Base-by-base conservation (phyloP, 495 filamentous ascomycete genomes). In the Penicillium alfredii region DNA sequence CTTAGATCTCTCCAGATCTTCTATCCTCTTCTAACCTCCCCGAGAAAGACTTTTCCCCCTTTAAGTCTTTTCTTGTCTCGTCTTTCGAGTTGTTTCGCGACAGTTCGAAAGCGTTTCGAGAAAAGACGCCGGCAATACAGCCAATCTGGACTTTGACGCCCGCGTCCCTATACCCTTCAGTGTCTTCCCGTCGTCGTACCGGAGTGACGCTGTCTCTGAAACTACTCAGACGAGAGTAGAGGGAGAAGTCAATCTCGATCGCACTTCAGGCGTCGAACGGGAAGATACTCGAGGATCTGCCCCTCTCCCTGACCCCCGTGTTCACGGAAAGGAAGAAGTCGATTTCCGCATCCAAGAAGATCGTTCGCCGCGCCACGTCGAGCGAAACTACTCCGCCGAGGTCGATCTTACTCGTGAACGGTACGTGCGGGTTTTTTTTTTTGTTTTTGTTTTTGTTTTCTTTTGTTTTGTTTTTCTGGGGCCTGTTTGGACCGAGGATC, bases 91-190 rank as follows among this genome's bases (percentile, higher is more conserved):
- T 77, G 76, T 76, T 71, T 56, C 49, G 50, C 55, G 72, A 77
- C 73, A 72, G 70, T 77, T 86, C 86, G 86, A 82, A 84, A 90
- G 86, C 84, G 80, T 80, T 86, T 79, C 82, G 80, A 88, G 88
- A 86, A 87, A 75, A 79, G 77, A 78, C 81, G 78, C 77, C 77
- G 71, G 61, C 66, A 79, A 81, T 75, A 78, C 81, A 78, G 90
- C 72, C 87, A 97, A 90, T 73, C 90, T 97, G 89, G 90, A 95
- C 83, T 96, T 94, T 88, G 89, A 96, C 84, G 88, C 89, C 74
- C 84, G 87, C 67, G 86, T 97, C 68, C 90, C 90, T 72, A 93
- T 97, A 69, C 90, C 90, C 68, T 90, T 95, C 81, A 94, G 88
- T 81, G 82, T 96, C 82, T 95, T 97, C 82, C 90, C 90, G 74